A percentile compares a stretch with the other conserved stretches of the same genome.
phyloP scores from a whole-genome alignment of 805 yeast species.

The Candida tammaniensis region DNA sequence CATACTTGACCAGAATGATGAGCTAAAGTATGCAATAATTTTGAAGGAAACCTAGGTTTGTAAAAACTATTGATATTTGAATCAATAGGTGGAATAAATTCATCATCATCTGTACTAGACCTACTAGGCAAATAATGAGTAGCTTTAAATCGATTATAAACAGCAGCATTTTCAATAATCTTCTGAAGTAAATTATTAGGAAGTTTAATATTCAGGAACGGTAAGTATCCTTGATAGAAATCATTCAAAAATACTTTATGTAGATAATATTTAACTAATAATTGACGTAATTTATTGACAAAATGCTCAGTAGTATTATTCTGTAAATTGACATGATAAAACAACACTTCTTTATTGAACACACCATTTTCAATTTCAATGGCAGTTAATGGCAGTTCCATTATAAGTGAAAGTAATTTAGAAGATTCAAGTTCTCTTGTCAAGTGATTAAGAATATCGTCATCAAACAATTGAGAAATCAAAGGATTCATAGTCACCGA shows the following conservation, averaged over 20 bases:
- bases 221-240: constrained; percentile 15
- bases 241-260: constrained; percentile 9
- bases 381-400: constrained; percentile 16
- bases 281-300: constrained; percentile 7
- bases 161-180: constrained; percentile 17
- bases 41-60: constrained; percentile 44
- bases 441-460: constrained; percentile 13
- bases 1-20: constrained; percentile 77
- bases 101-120: constrained; percentile 6
- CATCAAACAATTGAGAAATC: constrained; percentile 14
- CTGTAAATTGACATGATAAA: constrained; percentile 5
- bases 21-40: constrained; percentile 42
- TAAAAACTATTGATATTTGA: constrained; percentile 13
- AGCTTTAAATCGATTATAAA: constrained; percentile 10
- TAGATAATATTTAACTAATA: constrained; percentile 9
- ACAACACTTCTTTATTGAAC: constrained; percentile 10
- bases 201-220: constrained; percentile 12
- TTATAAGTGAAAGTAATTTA: constrained; percentile 18
- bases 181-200: constrained; percentile 23
- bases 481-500: constrained; percentile 11
- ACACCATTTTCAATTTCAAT: constrained; percentile 10
- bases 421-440: constrained; percentile 26
- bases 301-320: constrained; percentile 9
- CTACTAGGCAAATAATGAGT: constrained; percentile 31
- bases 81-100: constrained; percentile 15